Percentiles rank a stretch among this genome's conserved stretches.
Conservation (phyloP, 352 stramenopile genomes). For the Phytophthora pinifolia region DNA sequence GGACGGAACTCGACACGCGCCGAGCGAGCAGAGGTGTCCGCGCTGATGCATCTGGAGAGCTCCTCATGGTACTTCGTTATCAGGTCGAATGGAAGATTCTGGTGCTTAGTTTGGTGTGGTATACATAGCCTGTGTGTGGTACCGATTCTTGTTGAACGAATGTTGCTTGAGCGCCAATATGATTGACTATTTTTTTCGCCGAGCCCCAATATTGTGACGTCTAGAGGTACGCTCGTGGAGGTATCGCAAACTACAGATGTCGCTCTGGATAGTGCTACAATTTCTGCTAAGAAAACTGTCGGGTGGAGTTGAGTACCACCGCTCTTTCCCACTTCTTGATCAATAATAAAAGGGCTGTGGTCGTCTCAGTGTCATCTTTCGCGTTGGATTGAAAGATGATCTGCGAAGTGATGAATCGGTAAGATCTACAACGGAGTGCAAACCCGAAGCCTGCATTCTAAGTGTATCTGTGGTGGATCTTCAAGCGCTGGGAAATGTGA, state of each 20-base stretch:
- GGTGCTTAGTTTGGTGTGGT: too few relatives aligned
- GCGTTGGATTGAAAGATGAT: conserved; percentile 8
- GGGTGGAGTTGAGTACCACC: conserved; percentile 7
- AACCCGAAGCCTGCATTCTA: conserved; percentile 8
- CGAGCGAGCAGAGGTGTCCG: not conserved
- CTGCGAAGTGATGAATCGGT: conserved; percentile 2
- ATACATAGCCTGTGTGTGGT: too few relatives aligned
- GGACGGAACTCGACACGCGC: not conserved
- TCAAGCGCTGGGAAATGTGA: not conserved
- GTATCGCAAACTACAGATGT: conserved; percentile 10
- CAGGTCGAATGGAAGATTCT: conserved; percentile 10
- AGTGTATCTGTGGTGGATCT: conserved; percentile 10
- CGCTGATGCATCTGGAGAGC: conserved; percentile 1
- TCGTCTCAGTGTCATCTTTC: conserved; percentile 9
- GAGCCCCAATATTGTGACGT: conserved; percentile 21
- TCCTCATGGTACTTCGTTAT: conserved; percentile 18
- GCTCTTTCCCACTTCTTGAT: conserved; percentile 14
- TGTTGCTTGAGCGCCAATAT: too few relatives aligned
- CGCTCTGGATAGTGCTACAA: conserved; percentile 9
- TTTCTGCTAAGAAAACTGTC: conserved; percentile 15
- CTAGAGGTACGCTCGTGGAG: conserved; percentile 17
- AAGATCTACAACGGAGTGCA: conserved; percentile 4
- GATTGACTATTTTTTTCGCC: too few relatives aligned
- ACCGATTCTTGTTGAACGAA: too few relatives aligned
- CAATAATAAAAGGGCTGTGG: conserved; percentile 13